phyloP scores from a whole-genome alignment of 2,329 filamentous ascomycete species.

The Claviceps sp. region DNA sequence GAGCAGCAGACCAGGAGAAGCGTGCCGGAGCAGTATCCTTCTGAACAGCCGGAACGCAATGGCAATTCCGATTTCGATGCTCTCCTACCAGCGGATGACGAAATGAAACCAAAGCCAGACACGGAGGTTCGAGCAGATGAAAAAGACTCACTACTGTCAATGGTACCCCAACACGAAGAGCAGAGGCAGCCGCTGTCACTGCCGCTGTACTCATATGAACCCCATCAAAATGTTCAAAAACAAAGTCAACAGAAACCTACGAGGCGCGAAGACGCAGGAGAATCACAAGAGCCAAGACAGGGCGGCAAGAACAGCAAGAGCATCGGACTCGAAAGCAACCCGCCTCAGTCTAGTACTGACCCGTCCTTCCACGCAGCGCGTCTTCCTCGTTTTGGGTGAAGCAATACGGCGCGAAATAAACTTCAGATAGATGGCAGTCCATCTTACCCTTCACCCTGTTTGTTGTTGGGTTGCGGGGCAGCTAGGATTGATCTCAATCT shows the following conservation, averaged over 20 bases:
- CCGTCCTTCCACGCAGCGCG: slow-evolving; percentile 42
- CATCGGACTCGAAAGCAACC: not conserved
- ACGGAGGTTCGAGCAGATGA: slow-evolving; percentile 20
- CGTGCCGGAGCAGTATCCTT: slow-evolving; percentile 36
- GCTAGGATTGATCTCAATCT: no score
- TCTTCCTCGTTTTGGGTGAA: slow-evolving; percentile 39
- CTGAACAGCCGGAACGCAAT: slow-evolving; percentile 30
- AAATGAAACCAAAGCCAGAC: slow-evolving; percentile 12
- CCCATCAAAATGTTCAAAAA: not conserved
- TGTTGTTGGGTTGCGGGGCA: not conserved
- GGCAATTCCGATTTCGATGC: not conserved
- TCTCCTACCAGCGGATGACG: slow-evolving; percentile 3
- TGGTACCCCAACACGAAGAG: slow-evolving; percentile 6
- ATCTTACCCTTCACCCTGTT: not conserved
- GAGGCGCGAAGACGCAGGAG: not conserved
- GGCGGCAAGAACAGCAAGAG: not conserved
- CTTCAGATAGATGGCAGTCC: not conserved
- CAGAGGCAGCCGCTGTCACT: not conserved
- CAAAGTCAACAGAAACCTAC: not conserved
- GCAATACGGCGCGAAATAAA: no score
- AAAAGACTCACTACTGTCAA: not conserved
- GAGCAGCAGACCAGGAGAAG: slow-evolving; percentile 39
- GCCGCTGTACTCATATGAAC: not conserved
- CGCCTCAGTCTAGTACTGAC: not conserved
- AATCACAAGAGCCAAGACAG: not conserved